Percentiles rank a stretch among this genome's conserved stretches.
Conservation (phyloP, 2,329 filamentous ascomycete species). For the Lachnellula subtilissima region DNA sequence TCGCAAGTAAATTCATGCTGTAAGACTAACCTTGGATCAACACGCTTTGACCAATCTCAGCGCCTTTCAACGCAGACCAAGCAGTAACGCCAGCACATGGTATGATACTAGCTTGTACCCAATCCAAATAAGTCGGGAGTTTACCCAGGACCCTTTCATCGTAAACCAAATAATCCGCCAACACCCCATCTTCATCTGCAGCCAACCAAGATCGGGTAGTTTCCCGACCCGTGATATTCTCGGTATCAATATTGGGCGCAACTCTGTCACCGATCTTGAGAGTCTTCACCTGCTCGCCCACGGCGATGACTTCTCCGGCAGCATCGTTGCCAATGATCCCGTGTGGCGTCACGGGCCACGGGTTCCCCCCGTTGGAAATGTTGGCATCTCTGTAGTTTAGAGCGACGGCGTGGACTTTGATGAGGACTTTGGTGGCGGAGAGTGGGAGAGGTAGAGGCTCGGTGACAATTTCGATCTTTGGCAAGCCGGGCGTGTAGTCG, state of each 20-base stretch:
- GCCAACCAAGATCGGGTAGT: slow-evolving; percentile 15
- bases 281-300: slow-evolving; percentile 29
- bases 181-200: slow-evolving; percentile 33
- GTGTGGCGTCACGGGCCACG: neutral
- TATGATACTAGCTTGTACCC: slow-evolving; percentile 37
- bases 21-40: slow-evolving; percentile 29
- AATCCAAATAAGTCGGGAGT: slow-evolving; percentile 42
- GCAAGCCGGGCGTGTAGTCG: no score
- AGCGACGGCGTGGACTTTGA: slow-evolving; percentile 8
- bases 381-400: slow-evolving; percentile 14
- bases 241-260: slow-evolving; percentile 20
- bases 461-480: no score
- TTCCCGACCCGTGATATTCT: neutral
- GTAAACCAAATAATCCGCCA: slow-evolving; percentile 39
- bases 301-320: slow-evolving; percentile 6
- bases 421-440: neutral
- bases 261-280: slow-evolving; percentile 33
- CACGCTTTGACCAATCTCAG: slow-evolving; percentile 36
- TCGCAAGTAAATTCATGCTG: neutral
- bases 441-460: neutral
- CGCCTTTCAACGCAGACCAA: slow-evolving; percentile 43
- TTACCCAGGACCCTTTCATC: slow-evolving; percentile 24
- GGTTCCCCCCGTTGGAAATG: slow-evolving; percentile 1
- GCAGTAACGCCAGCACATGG: slow-evolving; percentile 43
- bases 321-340: slow-evolving; percentile 5